Conservation (phyloP, 1,284 basidiomycete genomes). For the Cryptococcus sp. region DNA sequence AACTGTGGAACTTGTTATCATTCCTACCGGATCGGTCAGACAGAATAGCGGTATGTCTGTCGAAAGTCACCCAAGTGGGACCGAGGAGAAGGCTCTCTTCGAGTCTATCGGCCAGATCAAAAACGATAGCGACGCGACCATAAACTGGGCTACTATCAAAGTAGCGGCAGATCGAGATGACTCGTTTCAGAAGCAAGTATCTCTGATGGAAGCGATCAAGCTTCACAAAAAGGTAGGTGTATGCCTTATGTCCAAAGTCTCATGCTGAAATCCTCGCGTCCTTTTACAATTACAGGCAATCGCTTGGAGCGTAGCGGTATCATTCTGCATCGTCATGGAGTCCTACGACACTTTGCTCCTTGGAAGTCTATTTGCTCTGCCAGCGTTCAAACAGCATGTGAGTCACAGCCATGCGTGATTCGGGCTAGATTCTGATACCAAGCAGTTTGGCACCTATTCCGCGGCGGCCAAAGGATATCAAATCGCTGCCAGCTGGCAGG, state of each 20-base stretch:
- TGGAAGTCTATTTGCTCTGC: slow-evolving; percentile 9
- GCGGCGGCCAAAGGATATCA: slow-evolving; percentile 16
- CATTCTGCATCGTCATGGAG: slow-evolving; percentile 34
- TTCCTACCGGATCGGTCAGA: too few relatives aligned
- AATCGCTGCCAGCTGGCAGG: slow-evolving; percentile 29
- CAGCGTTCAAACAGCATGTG: slow-evolving; percentile 26
- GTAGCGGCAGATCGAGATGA: slow-evolving; percentile 13
- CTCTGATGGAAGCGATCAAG: slow-evolving; percentile 13
- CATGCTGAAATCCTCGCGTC: neutral
- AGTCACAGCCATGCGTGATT: neutral
- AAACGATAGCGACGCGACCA: neutral
- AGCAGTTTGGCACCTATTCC: slow-evolving; percentile 12
- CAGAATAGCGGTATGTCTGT: too few relatives aligned
- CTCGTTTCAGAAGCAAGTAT: slow-evolving; percentile 5
- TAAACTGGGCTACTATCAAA: slow-evolving; percentile 8
- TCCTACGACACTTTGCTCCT: slow-evolving; percentile 25
- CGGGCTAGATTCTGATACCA: neutral
- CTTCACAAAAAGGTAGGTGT: slow-evolving; percentile 6
- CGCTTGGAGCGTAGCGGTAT: slow-evolving; percentile 48
- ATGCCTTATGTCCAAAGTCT: neutral
- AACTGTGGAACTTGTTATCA: too few relatives aligned
- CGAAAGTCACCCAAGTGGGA: too few relatives aligned
- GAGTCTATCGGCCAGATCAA: too few relatives aligned
- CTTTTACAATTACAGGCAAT: slow-evolving; percentile 40
- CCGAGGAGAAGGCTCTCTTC: too few relatives aligned